Percentiles rank a stretch among this genome's conserved stretches.
These are phyloP conservation scores for Candida glaebosa DNA, from an alignment of 805 yeast genomes.

Conservation along the genomic window DNA sequence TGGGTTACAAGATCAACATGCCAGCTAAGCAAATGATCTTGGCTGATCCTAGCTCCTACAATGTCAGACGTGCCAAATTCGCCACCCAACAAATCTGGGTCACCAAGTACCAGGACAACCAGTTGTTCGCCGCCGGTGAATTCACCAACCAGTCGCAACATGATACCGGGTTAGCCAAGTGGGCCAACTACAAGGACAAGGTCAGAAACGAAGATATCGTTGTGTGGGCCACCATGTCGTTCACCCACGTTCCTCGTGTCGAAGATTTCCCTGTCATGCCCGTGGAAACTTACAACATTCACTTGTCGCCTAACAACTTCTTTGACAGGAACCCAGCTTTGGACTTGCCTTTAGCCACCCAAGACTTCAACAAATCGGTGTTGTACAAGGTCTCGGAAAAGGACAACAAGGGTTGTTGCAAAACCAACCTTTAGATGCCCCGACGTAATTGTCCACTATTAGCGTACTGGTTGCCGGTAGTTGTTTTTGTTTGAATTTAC, in stretches of 20 bases:
- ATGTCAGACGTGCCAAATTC: conserved; percentile 66
- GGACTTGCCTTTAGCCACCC: conserved; percentile 70
- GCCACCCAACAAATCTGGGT: conserved; percentile 83
- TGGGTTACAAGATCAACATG: conserved; percentile 70
- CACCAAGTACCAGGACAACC: conserved; percentile 70
- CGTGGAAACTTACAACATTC: conserved; percentile 66
- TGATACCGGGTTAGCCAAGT: conserved; percentile 68
- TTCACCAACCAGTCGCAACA: conserved; percentile 74
- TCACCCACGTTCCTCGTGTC: conserved; percentile 78
- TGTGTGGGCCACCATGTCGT: conserved; percentile 78
- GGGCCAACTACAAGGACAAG: conserved; percentile 64
- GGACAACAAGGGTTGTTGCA: conserved; percentile 3
- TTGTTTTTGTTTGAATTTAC: no score
- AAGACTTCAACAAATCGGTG: conserved; percentile 62
- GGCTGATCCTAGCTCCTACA: conserved; percentile 61
- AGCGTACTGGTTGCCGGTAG: no score
- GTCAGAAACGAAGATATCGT: conserved; percentile 75
- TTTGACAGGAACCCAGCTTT: conserved; percentile 75
- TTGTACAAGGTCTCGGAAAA: conserved; percentile 25
- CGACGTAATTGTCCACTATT: no score
- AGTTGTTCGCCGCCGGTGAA: conserved; percentile 79
- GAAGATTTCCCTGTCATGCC: conserved; percentile 94
- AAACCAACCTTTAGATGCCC: background rate
- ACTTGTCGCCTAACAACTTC: conserved; percentile 69
- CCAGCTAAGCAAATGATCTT: conserved; percentile 75